These are phyloP conservation scores for Diversispora eburnea DNA, from an alignment of 192 early-diverging fungal genomes.

Conservation along the genomic window DNA sequence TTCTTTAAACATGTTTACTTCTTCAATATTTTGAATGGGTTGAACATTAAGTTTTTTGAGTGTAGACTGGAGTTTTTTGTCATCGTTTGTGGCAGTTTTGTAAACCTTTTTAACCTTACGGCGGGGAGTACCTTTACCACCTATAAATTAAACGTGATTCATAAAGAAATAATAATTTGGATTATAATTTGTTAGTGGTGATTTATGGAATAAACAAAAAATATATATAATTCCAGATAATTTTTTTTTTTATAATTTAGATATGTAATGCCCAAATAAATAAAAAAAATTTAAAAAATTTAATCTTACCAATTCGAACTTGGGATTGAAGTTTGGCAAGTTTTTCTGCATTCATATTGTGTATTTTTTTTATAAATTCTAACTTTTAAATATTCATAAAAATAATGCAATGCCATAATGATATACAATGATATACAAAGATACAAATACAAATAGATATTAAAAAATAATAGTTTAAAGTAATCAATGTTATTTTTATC, in stretches of 20 bases:
- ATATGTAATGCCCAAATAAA: constrained; percentile 38
- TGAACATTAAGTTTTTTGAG: constrained; percentile 91
- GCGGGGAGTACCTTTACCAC: constrained; percentile 87
- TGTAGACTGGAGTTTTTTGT: constrained; percentile 89
- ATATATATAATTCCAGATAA: background rate
- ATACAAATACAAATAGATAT: no score
- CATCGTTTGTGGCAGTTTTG: constrained; percentile 67
- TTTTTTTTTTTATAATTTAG: background rate
- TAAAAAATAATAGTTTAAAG: no score
- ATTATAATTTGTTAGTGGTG: background rate
- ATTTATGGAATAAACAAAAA: background rate
- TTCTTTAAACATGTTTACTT: constrained; percentile 98
- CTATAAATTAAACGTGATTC: constrained; percentile 4
- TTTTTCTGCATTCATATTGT: constrained; percentile 80
- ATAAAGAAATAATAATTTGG: background rate
- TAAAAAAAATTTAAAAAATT: background rate
- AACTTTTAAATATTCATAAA: no score
- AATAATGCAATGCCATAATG: no score
- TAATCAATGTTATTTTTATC: no score
- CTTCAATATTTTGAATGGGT: constrained; percentile 82
- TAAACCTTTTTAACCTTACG: constrained; percentile 82
- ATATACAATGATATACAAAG: no score
- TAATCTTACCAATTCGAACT: constrained; percentile 76
- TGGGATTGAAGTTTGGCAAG: constrained; percentile 89
- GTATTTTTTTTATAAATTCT: no score